Conservation (phyloP, 1,284 basidiomycete species). For the Chalciporus sp. region DNA sequence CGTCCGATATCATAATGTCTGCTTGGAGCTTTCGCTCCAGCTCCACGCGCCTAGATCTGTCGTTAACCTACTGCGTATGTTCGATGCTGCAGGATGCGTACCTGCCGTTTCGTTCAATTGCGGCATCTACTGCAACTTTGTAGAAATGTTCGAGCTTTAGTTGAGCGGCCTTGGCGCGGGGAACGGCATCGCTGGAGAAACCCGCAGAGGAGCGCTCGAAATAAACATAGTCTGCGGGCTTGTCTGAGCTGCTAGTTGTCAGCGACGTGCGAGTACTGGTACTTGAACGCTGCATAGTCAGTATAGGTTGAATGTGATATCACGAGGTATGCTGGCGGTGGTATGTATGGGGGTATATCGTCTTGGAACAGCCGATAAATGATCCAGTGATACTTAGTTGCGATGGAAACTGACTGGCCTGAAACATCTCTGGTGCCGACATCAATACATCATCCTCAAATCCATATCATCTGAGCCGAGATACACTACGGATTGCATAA, state of each 20-base stretch:
- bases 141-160: slow-evolving; percentile 92
- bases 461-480: not conserved
- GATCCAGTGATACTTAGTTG: not conserved
- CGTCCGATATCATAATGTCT: slow-evolving; percentile 68
- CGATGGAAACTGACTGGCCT: not conserved
- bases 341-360: not conserved
- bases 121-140: slow-evolving; percentile 89
- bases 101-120: slow-evolving; percentile 87
- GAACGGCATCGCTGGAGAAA: slow-evolving; percentile 75
- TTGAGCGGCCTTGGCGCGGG: slow-evolving; percentile 86
- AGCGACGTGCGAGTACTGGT: slow-evolving; percentile 33
- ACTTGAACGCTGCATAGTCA: slow-evolving; percentile 33
- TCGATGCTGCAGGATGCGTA: slow-evolving; percentile 35
- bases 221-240: slow-evolving; percentile 72
- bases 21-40: slow-evolving; percentile 77
- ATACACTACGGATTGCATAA: not conserved
- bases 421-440: too few species aligned
- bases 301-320: not conserved
- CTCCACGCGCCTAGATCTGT: slow-evolving; percentile 69
- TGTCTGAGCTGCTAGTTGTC: slow-evolving; percentile 25
- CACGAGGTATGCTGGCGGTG: not conserved
- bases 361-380: not conserved
- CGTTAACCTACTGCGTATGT: slow-evolving; percentile 6
- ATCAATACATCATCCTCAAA: not conserved
- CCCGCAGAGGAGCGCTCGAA: slow-evolving; percentile 75